Percentiles rank a stretch among this genome's conserved stretches.
Conservation (phyloP, 2,329 filamentous ascomycete genomes). For the Sporothrix variecibatus region DNA sequence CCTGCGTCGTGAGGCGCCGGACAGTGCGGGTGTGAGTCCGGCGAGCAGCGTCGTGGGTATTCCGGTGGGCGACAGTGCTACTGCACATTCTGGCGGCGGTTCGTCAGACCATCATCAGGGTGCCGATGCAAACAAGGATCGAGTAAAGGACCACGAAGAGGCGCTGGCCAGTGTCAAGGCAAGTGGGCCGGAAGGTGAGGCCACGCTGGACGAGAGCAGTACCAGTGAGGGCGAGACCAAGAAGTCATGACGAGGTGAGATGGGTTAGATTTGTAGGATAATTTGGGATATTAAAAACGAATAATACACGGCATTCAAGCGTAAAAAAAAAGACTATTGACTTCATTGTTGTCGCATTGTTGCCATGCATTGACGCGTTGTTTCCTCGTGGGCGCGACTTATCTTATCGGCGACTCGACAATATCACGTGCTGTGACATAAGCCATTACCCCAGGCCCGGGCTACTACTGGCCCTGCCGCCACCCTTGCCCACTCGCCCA, state of each 20-base stretch:
- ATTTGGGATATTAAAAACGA: neutral
- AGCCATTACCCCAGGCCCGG: neutral
- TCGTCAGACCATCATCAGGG: neutral
- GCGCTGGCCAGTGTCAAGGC: constrained; percentile 36
- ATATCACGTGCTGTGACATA: neutral
- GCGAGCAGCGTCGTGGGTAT: constrained; percentile 66
- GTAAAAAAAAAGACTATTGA: neutral
- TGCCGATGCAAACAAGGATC: neutral
- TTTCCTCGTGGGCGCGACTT: no score
- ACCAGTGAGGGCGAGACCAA: neutral
- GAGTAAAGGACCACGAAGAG: constrained; percentile 27
- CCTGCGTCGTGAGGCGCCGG: constrained; percentile 63
- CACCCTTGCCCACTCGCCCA: neutral
- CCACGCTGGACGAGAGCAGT: constrained; percentile 30
- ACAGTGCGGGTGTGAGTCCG: constrained; percentile 67
- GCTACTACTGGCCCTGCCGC: neutral
- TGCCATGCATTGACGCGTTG: neutral
- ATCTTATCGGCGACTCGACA: neutral
- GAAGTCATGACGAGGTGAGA: neutral
- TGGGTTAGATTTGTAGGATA: neutral
- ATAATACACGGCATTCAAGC: neutral
- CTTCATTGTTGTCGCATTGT: neutral
- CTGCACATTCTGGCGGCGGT: neutral
- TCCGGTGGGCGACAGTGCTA: constrained; percentile 23
- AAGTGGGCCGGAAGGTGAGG: constrained; percentile 35